Evolutionary conservation across 1,139 yeast genomes (phyloP).

Genomic region (Magnusiomyces fungicola): DNA sequence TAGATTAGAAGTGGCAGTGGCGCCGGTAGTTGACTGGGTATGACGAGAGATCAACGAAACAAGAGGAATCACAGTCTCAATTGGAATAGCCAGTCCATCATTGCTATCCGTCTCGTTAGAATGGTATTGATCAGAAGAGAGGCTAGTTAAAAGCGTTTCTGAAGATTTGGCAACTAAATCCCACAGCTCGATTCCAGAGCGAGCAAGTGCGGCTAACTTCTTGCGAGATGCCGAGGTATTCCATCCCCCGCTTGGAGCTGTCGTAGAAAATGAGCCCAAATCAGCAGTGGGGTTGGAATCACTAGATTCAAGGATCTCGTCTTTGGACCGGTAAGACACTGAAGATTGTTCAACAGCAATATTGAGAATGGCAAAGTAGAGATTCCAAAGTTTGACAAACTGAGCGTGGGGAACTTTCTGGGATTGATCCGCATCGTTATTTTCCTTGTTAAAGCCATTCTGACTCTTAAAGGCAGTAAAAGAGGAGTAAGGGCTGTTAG

Average conservation of each 20-base stretch:
- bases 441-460: not conserved
- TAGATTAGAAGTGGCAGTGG: too few relatives aligned
- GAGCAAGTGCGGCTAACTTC: not conserved
- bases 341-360: slow-evolving; percentile 11
- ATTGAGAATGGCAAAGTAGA: slow-evolving; percentile 12
- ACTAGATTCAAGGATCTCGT: not conserved
- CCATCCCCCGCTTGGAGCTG: not conserved
- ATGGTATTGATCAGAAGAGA: not conserved
- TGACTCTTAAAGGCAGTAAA: not conserved
- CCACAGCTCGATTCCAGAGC: not conserved
- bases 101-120: not conserved
- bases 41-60: slow-evolving; percentile 4
- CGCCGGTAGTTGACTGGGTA: too few relatives aligned
- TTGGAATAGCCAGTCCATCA: not conserved
- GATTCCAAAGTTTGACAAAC: slow-evolving; percentile 12
- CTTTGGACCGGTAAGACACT: not conserved
- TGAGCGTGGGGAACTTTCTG: not conserved
- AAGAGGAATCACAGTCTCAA: slow-evolving; percentile 3
- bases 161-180: not conserved
- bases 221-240: not conserved
- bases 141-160: not conserved
- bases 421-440: not conserved
- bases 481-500: not conserved
- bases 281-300: not conserved
- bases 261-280: not conserved